A percentile compares a stretch with the other conserved stretches of the same genome.
Evolutionary conservation across 148 eudicot species (phyloP).

Genomic region (Salicornia ramosissima): DNA sequence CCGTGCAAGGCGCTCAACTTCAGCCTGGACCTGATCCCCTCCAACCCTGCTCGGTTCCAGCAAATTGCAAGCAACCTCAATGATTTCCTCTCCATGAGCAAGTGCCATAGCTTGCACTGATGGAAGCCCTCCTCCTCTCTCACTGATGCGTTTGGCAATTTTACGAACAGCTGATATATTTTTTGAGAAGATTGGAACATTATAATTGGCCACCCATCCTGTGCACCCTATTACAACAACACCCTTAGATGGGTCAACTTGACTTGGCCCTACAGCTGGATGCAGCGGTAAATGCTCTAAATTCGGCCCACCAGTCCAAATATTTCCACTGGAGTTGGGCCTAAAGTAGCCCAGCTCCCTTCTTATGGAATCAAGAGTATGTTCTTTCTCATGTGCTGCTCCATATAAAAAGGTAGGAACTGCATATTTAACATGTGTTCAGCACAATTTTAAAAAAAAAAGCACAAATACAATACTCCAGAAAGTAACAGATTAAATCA

Average conservation of each 20-base stretch:
- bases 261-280: constrained; percentile 67
- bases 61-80: constrained; percentile 79
- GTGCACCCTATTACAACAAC: constrained; percentile 67
- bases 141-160: constrained; percentile 66
- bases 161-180: constrained; percentile 53
- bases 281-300: constrained; percentile 37
- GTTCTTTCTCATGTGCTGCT: constrained; percentile 59
- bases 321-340: constrained; percentile 51
- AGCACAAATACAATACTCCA: background rate
- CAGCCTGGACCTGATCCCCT: constrained; percentile 53
- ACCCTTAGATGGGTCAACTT: constrained; percentile 48
- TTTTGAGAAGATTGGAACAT: constrained; percentile 56
- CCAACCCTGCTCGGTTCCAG: constrained; percentile 52
- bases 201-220: constrained; percentile 86
- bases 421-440: constrained; percentile 40
- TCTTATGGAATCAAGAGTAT: constrained; percentile 66
- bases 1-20: constrained; percentile 57
- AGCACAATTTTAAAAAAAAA: no score
- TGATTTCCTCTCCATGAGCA: constrained; percentile 62
- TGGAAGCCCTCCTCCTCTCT: constrained; percentile 67
- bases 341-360: constrained; percentile 83
- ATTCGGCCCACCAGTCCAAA: constrained; percentile 67
- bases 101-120: constrained; percentile 90
- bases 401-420: constrained; percentile 80
- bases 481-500: background rate